Base-by-base conservation (phyloP, 768 basidiomycete species). In the Rhodocollybia butyracea region DNA sequence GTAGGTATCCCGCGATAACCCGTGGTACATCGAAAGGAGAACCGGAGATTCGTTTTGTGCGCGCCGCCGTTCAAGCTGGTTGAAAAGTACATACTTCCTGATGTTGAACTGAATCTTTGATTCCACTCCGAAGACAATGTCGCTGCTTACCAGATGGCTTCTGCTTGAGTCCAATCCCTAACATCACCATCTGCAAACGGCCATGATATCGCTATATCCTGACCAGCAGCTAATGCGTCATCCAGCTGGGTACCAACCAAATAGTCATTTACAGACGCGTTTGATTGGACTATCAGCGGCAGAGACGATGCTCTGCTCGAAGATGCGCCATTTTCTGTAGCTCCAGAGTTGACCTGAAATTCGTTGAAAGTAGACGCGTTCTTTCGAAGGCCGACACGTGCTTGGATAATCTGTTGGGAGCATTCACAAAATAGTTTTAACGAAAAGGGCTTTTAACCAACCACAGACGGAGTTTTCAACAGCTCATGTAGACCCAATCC, bases 1-100 rank as follows among this genome's bases (percentile, higher is more conserved):
- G 67, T 88, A 81, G 8, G 82, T 77, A 34, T 75, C 72, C 51
- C 88, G 80, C 24, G 89, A 80, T 21, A 91, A 79, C 29, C 83
- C 81, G 0, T 86, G 70, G 4, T 78, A 72, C 53, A 95, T 76
- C 36, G 87, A 84, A 55, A 95, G 78, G 30, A 94, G 77, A 53
- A 92, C 82, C 2, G 92, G 91, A 17, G 90, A 94, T 66, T 94
- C 91, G 66, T 94, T 94, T 62, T 91, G 91, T 6, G 82, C 82
- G 54, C 94, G 88, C 51, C 89, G 83, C 50, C 91, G 82, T 58
- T 85, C 81, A 21, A 96, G 79, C 53, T 77, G 78, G 52, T 74
- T 79, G 71, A 94, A 93, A 17, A 97, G 79, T 47, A 90, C 72
- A 62, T 95, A 76, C 74, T 94, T 94, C 90, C 93, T 95, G 72